Conservation (phyloP, 1,139 yeast genomes). For the Candida sanyaensis region DNA sequence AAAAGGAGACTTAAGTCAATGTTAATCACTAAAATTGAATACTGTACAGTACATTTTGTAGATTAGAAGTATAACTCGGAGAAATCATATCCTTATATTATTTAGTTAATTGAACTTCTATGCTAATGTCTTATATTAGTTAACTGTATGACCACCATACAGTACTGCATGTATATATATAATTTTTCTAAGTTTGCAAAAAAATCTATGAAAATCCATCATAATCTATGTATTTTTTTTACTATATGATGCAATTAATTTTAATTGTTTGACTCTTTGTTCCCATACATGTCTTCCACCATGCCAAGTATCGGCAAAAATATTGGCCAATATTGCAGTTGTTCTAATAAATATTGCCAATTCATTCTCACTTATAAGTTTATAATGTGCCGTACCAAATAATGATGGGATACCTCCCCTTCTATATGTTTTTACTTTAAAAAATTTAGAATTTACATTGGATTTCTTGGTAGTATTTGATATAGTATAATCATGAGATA, state of each 20-base stretch:
- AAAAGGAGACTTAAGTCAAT: no score
- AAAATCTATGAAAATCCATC: no score
- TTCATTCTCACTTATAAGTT: slow-evolving; percentile 60
- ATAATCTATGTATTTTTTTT: neutral
- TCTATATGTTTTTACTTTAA: slow-evolving; percentile 63
- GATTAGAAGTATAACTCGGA: no score
- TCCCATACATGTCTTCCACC: slow-evolving; percentile 64
- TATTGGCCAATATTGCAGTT: slow-evolving; percentile 64
- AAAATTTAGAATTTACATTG: slow-evolving; percentile 27
- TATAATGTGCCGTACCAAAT: slow-evolving; percentile 75
- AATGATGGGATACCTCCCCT: slow-evolving; percentile 74
- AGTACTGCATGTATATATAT: no score
- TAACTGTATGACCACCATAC: no score
- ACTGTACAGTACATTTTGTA: no score
- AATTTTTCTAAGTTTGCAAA: no score
- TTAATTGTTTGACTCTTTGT: slow-evolving; percentile 60
- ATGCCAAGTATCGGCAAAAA: slow-evolving; percentile 79
- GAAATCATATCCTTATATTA: no score
- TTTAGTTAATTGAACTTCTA: no score
- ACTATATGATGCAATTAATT: slow-evolving; percentile 2
- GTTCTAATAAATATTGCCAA: slow-evolving; percentile 68
- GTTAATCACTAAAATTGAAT: no score
- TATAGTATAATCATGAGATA: slow-evolving; percentile 11
- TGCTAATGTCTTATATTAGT: no score
- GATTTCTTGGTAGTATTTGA: neutral